A percentile compares a stretch with the other conserved stretches of the same genome.
These are phyloP conservation scores for Malus sylvestris DNA, from an alignment of 306 rosid species.

Conservation along the genomic window DNA sequence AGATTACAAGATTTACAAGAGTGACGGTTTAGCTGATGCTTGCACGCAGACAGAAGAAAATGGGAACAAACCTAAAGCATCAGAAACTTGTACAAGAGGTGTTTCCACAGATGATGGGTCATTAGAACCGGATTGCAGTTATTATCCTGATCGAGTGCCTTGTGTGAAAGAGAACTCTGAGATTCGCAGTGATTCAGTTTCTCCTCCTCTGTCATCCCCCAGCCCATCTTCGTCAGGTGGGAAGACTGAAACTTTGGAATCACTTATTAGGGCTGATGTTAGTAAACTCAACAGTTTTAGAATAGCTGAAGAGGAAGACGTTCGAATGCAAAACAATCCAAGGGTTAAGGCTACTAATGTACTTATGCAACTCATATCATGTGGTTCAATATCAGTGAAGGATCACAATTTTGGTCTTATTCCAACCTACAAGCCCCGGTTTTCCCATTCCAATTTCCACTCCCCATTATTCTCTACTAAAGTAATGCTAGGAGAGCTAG, in stretches of 20 bases:
- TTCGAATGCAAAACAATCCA: conserved; percentile 50
- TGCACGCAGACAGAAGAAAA: conserved; percentile 87
- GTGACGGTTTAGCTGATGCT: conserved; percentile 75
- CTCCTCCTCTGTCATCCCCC: conserved; percentile 53
- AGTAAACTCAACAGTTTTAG: conserved; percentile 76
- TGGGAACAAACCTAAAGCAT: conserved; percentile 26
- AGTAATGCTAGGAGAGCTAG: conserved; percentile 60
- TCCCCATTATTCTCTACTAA: conserved; percentile 68
- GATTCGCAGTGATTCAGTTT: conserved; percentile 39
- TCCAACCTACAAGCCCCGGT: conserved; percentile 68
- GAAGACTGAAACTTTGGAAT: conserved; percentile 81
- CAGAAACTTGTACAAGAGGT: conserved; percentile 73
- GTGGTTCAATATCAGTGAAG: conserved; percentile 86
- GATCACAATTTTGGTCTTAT: conserved; percentile 69
- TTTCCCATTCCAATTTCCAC: conserved; percentile 60
- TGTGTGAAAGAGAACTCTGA: conserved; percentile 42
- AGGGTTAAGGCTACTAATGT: conserved; percentile 64
- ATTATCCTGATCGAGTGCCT: conserved; percentile 20
- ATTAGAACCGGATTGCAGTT: conserved; percentile 42
- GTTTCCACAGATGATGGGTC: conserved; percentile 82
- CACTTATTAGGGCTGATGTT: conserved; percentile 80
- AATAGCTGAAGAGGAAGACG: conserved; percentile 55
- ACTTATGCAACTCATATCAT: conserved; percentile 82
- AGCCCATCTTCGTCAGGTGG: conserved; percentile 66
- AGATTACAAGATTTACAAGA: conserved; percentile 65